Evolutionary conservation across 2,329 filamentous ascomycete species (phyloP).

Genomic region (Colletotrichum gigasporum): DNA sequence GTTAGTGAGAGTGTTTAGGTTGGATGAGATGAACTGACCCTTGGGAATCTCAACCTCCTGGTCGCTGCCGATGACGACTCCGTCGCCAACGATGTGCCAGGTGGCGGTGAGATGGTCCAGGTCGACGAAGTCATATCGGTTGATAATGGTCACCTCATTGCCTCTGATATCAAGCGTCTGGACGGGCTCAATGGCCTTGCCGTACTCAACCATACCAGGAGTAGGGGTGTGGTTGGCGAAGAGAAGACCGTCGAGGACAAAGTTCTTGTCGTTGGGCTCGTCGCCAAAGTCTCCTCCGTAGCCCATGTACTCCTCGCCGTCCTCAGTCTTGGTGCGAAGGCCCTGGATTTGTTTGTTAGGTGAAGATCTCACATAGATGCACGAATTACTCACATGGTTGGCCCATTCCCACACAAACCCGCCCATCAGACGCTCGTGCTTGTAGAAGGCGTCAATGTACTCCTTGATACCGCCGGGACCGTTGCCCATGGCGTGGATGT

Average conservation of each 20-base stretch:
- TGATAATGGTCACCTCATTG: constrained; percentile 55
- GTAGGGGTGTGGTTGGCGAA: constrained; percentile 59
- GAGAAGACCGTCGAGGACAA: constrained; percentile 66
- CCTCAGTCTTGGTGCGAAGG: constrained; percentile 52
- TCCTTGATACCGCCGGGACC: constrained; percentile 74
- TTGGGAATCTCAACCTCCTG: constrained; percentile 49
- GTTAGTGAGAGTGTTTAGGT: background rate
- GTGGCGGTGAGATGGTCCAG: constrained; percentile 59
- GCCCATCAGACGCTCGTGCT: constrained; percentile 61
- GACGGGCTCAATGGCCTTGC: constrained; percentile 68
- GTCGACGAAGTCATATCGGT: constrained; percentile 63
- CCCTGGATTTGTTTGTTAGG: constrained; percentile 39
- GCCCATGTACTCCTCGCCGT: constrained; percentile 59
- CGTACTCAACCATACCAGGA: constrained; percentile 63
- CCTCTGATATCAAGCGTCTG: constrained; percentile 56
- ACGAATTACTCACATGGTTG: constrained; percentile 61
- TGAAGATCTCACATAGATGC: background rate
- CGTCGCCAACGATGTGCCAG: constrained; percentile 53
- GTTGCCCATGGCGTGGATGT: constrained; percentile 75
- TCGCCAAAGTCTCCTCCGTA: constrained; percentile 73
- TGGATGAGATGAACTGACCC: constrained; percentile 38
- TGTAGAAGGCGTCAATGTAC: constrained; percentile 73
- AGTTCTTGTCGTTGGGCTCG: constrained; percentile 66
- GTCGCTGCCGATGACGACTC: constrained; percentile 43
- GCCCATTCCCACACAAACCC: constrained; percentile 74